Conservation (phyloP, 164 flowering plant species). For the Buxus sempervirens region DNA sequence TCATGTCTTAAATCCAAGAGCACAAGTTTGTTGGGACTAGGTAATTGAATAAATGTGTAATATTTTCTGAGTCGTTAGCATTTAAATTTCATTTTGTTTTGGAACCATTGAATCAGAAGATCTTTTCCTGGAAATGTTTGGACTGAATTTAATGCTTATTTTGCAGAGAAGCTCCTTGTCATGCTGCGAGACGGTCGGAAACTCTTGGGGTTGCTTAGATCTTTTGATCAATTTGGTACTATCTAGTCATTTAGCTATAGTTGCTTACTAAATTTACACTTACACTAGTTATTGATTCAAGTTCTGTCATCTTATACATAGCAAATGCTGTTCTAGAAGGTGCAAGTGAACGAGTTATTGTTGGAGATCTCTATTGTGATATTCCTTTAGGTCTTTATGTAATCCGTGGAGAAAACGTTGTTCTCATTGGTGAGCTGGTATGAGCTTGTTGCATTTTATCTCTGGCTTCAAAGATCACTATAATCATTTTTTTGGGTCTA, state of each 20-base stretch:
- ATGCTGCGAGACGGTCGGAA: slow-evolving; percentile 51
- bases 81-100: too few species aligned
- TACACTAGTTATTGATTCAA: slow-evolving; percentile 3
- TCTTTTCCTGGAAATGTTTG: too few species aligned
- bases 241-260: not conserved
- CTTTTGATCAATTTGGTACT: slow-evolving; percentile 51
- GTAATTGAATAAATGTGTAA: too few species aligned
- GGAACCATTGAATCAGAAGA: too few species aligned
- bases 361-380: slow-evolving; percentile 50
- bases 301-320: slow-evolving; percentile 11
- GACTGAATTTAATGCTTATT: not conserved
- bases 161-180: slow-evolving; percentile 47
- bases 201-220: slow-evolving; percentile 42
- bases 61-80: too few species aligned
- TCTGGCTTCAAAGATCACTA: not conserved
- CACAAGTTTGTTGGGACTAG: too few species aligned
- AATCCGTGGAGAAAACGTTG: slow-evolving; percentile 54
- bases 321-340: slow-evolving; percentile 54
- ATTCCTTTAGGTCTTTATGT: slow-evolving; percentile 45
- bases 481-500: not conserved
- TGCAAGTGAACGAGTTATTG: slow-evolving; percentile 52
- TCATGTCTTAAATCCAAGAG: too few species aligned
- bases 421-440: slow-evolving; percentile 59
- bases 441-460: not conserved
- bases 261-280: not conserved